Evolutionary conservation across 495 filamentous ascomycete species (phyloP).

Genomic region (Talaromyces proteolyticus): DNA sequence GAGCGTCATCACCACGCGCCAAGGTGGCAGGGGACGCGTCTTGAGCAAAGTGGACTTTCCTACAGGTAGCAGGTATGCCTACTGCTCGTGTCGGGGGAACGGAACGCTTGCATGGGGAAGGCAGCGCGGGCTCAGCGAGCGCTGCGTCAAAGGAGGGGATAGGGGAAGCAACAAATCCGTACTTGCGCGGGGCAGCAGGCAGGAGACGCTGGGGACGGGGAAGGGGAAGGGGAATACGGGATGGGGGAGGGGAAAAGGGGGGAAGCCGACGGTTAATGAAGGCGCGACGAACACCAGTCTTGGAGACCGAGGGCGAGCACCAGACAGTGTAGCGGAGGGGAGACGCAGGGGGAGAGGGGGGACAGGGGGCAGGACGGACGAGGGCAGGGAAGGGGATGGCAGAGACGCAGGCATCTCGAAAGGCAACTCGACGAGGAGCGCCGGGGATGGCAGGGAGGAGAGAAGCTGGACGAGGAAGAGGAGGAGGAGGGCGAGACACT

Average conservation of each 20-base stretch:
- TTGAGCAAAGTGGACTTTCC: constrained; percentile 1
- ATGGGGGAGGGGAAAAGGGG: not conserved
- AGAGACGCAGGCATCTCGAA: not conserved
- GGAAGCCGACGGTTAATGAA: not conserved
- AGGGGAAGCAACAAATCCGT: not conserved
- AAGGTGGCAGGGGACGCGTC: not conserved
- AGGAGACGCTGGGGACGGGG: not conserved
- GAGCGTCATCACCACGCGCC: not conserved
- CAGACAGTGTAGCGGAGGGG: not conserved
- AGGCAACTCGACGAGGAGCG: not conserved
- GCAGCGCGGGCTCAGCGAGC: not conserved
- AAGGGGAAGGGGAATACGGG: constrained; percentile 1
- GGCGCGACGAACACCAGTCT: constrained; percentile 4
- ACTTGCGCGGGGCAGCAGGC: constrained; percentile 1
- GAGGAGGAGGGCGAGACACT: not conserved
- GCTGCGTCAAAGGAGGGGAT: not conserved
- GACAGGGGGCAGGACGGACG: not conserved
- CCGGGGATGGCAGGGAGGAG: not conserved
- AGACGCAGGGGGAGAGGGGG: not conserved
- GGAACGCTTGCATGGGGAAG: not conserved
- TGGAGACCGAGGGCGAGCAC: not conserved
- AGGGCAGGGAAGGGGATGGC: not conserved
- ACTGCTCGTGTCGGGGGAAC: not conserved
- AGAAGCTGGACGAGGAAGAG: not conserved
- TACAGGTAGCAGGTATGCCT: no score